Conservation (phyloP, 2,329 filamentous ascomycete species). For the Sordariomycetes sp. region DNA sequence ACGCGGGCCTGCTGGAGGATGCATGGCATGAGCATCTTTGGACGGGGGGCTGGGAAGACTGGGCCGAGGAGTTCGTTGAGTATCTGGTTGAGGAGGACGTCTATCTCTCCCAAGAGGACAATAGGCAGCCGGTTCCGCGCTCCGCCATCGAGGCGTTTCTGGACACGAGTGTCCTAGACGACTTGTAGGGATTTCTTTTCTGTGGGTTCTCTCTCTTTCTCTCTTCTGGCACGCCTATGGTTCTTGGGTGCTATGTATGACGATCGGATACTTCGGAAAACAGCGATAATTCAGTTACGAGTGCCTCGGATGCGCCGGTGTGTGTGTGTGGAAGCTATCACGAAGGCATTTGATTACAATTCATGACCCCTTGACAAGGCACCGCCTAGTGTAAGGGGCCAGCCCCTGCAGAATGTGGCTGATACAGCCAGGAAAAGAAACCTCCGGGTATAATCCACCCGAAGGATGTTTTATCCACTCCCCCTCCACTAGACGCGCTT, state of each 20-base stretch:
- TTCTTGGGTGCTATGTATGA: too few species aligned
- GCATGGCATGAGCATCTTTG: slow-evolving; percentile 6
- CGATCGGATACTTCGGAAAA: too few species aligned
- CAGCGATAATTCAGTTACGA: too few species aligned
- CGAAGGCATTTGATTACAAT: too few species aligned
- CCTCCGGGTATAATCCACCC: background rate
- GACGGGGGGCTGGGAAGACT: slow-evolving; percentile 3
- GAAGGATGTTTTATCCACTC: background rate
- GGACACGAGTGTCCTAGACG: slow-evolving; percentile 6
- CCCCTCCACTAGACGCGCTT: background rate
- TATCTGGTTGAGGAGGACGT: slow-evolving; percentile 6
- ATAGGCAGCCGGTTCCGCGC: background rate
- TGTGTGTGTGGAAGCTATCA: too few species aligned
- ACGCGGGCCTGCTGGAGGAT: slow-evolving; percentile 1
- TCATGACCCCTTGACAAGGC: too few species aligned
- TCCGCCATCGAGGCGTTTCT: slow-evolving; percentile 5
- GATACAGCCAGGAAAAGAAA: background rate
- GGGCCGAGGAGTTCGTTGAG: slow-evolving; percentile 5
- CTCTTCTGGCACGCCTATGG: too few species aligned
- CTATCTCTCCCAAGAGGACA: slow-evolving; percentile 3
- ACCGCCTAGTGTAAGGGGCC: too few species aligned
- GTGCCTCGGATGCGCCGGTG: too few species aligned
- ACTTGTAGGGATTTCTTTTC: background rate
- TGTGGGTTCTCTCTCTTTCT: background rate
- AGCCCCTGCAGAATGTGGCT: background rate